A percentile compares a stretch with the other conserved stretches of the same genome.
These are phyloP conservation scores for Abortiporus biennis DNA, from an alignment of 1,284 basidiomycete species.

Conservation along the genomic window DNA sequence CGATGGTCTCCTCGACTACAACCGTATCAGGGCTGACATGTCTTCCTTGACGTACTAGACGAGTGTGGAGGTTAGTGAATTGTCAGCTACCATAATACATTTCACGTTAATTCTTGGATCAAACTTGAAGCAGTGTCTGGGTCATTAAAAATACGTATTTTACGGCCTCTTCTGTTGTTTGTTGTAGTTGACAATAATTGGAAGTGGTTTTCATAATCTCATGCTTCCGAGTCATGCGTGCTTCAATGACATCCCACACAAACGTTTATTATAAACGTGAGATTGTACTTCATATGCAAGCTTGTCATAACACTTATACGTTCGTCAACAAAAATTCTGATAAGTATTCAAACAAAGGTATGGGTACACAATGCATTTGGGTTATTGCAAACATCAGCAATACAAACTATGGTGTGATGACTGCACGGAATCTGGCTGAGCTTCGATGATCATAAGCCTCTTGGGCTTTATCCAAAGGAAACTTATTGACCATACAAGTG, in stretches of 20 bases:
- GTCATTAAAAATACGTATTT: constrained; percentile 1
- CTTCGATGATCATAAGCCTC: constrained; percentile 8
- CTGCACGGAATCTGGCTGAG: constrained; percentile 7
- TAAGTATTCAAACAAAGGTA: too few relatives aligned
- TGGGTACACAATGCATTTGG: too few relatives aligned
- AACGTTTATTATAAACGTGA: too few relatives aligned
- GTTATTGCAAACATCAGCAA: too few relatives aligned
- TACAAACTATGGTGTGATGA: constrained; percentile 5
- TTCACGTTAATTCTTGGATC: too few relatives aligned
- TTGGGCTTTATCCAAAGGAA: constrained; percentile 9
- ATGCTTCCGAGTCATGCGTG: too few relatives aligned
- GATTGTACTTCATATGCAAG: too few relatives aligned
- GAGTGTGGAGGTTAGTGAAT: neutral
- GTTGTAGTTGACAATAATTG: constrained; percentile 4
- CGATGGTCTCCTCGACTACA: constrained; percentile 87
- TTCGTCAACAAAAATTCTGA: too few relatives aligned
- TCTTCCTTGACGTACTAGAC: constrained; percentile 71
- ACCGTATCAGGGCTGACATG: constrained; percentile 76
- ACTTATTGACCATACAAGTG: constrained; percentile 9
- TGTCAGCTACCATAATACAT: neutral
- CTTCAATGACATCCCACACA: too few relatives aligned
- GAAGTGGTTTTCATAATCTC: constrained; percentile 4
- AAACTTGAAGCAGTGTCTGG: neutral
- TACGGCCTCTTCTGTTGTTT: constrained; percentile 2
- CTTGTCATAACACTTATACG: too few relatives aligned